Evolutionary conservation across 495 filamentous ascomycete genomes (phyloP).

Genomic region (Aspergillus taichungensis): DNA sequence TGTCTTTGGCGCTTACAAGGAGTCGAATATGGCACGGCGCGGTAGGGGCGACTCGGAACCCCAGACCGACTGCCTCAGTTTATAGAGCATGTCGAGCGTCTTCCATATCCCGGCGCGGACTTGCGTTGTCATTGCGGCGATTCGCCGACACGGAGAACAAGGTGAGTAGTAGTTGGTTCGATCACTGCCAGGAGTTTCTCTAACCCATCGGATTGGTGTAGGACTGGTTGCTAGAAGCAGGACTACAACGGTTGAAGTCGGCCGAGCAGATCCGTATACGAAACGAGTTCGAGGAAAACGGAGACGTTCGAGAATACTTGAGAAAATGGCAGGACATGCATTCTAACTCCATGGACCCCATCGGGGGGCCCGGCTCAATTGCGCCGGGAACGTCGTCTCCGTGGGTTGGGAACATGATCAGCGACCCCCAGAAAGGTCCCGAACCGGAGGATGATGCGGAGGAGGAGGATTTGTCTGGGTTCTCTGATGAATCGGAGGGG

Average conservation of each 20-base stretch:
- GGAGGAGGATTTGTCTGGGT: conserved; percentile 23
- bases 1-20: conserved; percentile 19
- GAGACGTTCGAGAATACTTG: conserved; percentile 43
- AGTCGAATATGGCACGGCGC: conserved; percentile 15
- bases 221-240: conserved; percentile 3
- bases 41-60: conserved; percentile 4
- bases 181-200: background rate
- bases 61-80: background rate
- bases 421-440: conserved; percentile 30
- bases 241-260: conserved; percentile 4
- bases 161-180: background rate
- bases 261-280: conserved; percentile 22
- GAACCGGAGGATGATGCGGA: conserved; percentile 19
- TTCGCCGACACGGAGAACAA: no score
- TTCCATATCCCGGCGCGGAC: background rate
- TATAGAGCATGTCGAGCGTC: background rate
- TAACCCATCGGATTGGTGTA: background rate
- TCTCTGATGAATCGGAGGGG: conserved; percentile 32
- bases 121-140: no score
- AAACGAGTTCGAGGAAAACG: conserved; percentile 28
- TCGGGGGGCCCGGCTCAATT: conserved; percentile 17
- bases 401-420: conserved; percentile 31
- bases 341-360: conserved; percentile 25
- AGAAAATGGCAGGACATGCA: conserved; percentile 42
- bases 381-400: background rate